Evolutionary conservation across 257 asterid species (phyloP), one percentile per base, ranked within the genome.

Genomic region (Scutellaria baicalensis): DNA sequence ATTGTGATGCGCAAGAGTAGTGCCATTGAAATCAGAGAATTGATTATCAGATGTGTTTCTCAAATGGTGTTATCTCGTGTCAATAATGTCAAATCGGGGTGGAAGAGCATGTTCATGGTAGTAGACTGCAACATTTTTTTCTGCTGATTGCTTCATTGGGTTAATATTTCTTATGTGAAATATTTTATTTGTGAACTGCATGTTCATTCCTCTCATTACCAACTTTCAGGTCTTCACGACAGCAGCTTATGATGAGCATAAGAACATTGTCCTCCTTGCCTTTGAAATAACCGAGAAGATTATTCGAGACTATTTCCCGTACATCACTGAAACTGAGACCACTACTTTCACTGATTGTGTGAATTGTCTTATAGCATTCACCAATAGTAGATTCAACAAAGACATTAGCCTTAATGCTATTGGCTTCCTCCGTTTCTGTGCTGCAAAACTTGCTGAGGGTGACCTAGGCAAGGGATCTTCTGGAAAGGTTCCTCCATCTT

Each of bases 71-170:
- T 91, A 69, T 89, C 99, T 71, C 96, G 97, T 62, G 99, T 91
- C 72, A 89, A 88, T 77, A 88, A 88, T 84, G 95, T 94, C 71
- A 94, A 94, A 79, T 94, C 99, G 1, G 99, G 99, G 79, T 94
- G 99, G 99, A 94, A 94, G 86, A 91, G 99, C 88, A 94, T 94
- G 99, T 94, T 94, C 89, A 93, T 91, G 98, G 98, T 93, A 93
- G 39, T 71, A 74, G 55, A 71, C 74, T 70, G 60, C 67, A 69
- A 59, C 38, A 64, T 17, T 66, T 63, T 63, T 17, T 74, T 49
- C 42, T 42, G 54, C 45, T 68, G 58, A 38, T 66, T 48, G 21
- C 36, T 75, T 58, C 68, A 14, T 71, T 73, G 43, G 40, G 44
- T 66, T 36, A 14, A 68, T 39, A 49, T 48, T 59, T 33, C 54